Percentiles rank a stretch among this genome's conserved stretches.
Evolutionary conservation across 1,284 basidiomycete genomes (phyloP).

Genomic region (Malassezia furfur): DNA sequence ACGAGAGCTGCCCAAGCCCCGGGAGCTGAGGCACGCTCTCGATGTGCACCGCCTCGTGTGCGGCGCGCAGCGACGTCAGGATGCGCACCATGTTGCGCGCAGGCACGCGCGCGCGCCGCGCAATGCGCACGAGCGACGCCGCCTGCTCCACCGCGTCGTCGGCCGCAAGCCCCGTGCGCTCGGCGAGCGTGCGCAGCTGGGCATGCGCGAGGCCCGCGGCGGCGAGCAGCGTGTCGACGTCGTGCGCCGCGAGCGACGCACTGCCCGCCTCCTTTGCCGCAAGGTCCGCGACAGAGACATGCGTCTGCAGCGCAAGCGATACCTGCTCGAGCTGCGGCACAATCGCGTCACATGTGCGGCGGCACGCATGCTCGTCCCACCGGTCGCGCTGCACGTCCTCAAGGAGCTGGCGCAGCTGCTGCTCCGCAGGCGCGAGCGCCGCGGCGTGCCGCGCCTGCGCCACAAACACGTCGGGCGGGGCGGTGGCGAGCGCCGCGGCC

Average conservation of each 20-base stretch:
- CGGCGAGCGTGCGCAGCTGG: slow-evolving; percentile 23
- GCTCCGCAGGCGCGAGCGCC: slow-evolving; percentile 76
- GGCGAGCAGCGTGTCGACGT: slow-evolving; percentile 44
- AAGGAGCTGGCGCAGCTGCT: slow-evolving; percentile 75
- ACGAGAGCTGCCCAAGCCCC: slow-evolving; percentile 27
- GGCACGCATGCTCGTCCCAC: slow-evolving; percentile 68
- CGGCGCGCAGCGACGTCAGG: slow-evolving; percentile 30
- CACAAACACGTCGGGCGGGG: slow-evolving; percentile 33
- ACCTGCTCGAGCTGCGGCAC: slow-evolving; percentile 39
- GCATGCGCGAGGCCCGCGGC: slow-evolving; percentile 34
- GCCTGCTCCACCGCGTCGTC: slow-evolving; percentile 20
- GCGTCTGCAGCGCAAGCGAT: slow-evolving; percentile 52
- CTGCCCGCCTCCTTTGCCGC: slow-evolving; percentile 41
- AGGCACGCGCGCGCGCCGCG: slow-evolving; percentile 34
- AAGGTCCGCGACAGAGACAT: slow-evolving; percentile 52
- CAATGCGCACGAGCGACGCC: slow-evolving; percentile 31
- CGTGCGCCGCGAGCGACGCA: slow-evolving; percentile 37
- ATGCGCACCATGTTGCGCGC: slow-evolving; percentile 39
- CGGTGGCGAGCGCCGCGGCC: slow-evolving; percentile 33
- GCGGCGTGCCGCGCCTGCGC: slow-evolving; percentile 65
- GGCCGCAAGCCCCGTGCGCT: not conserved
- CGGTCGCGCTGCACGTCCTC: slow-evolving; percentile 45
- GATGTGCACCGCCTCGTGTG: slow-evolving; percentile 35
- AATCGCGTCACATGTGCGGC: slow-evolving; percentile 62
- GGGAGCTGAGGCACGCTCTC: slow-evolving; percentile 35